Evolutionary conservation across 352 stramenopile genomes (phyloP).

Genomic region (Pythium volutum): DNA sequence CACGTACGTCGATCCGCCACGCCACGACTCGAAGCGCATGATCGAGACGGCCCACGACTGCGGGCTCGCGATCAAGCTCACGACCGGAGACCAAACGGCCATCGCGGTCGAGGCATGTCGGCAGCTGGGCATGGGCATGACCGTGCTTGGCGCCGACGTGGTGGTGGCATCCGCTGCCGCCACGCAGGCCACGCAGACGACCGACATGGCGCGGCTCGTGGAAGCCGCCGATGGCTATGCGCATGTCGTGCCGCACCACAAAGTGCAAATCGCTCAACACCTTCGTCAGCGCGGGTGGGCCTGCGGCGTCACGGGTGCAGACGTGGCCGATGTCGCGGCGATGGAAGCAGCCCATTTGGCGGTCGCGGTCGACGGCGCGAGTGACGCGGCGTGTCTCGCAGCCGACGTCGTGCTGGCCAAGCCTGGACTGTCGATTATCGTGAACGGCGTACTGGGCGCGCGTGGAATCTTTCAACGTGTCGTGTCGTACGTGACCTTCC

Average conservation of each 20-base stretch:
- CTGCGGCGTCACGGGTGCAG: conserved; percentile 75
- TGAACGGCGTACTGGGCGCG: conserved; percentile 87
- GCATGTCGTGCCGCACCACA: conserved; percentile 92
- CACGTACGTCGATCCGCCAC: conserved; percentile 94
- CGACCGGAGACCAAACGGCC: conserved; percentile 94
- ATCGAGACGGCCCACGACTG: conserved; percentile 89
- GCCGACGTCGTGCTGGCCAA: conserved; percentile 95
- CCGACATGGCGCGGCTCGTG: conserved; percentile 34
- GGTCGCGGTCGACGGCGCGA: conserved; percentile 82
- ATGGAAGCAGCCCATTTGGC: conserved; percentile 72
- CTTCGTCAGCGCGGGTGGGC: conserved; percentile 76
- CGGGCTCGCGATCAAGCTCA: conserved; percentile 96
- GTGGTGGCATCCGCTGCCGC: conserved; percentile 27
- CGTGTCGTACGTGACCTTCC: conserved; percentile 93
- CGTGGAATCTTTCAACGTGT: conserved; percentile 95
- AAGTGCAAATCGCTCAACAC: conserved; percentile 89
- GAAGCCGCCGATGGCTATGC: conserved; percentile 93
- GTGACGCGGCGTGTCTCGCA: conserved; percentile 85
- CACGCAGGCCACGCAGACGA: conserved; percentile 8
- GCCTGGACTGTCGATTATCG: conserved; percentile 90
- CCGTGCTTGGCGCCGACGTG: conserved; percentile 78
- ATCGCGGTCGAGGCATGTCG: conserved; percentile 94
- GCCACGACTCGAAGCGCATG: conserved; percentile 92
- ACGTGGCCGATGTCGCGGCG: conserved; percentile 63
- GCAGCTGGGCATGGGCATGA: conserved; percentile 89